Evolutionary conservation across 2,329 filamentous ascomycete genomes (phyloP).

Genomic region (Cytospora mali): DNA sequence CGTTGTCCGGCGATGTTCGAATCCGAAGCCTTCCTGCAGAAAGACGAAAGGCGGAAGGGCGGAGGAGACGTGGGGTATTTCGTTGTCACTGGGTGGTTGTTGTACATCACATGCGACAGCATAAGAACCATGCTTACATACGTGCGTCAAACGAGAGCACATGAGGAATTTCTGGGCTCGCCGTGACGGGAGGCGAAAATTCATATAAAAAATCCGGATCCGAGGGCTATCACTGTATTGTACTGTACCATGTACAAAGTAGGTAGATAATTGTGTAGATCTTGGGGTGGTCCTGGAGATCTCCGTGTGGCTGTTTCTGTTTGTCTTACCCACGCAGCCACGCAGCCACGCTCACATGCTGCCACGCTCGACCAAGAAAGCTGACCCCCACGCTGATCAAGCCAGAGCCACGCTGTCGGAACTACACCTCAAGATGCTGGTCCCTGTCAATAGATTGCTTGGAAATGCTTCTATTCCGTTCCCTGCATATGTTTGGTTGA

Average conservation of each 20-base stretch:
- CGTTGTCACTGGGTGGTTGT: neutral
- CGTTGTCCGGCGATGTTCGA: neutral
- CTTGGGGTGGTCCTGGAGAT: neutral
- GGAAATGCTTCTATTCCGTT: constrained; percentile 4
- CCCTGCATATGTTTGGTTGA: neutral
- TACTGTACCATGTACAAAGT: too few relatives aligned
- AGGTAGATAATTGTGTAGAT: neutral
- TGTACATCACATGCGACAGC: neutral
- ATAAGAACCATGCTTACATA: too few relatives aligned
- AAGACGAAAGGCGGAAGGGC: neutral
- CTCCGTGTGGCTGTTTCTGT: neutral
- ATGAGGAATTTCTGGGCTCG: neutral
- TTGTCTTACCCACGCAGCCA: constrained; percentile 13
- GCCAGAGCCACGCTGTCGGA: constrained; percentile 29
- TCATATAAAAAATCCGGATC: too few relatives aligned
- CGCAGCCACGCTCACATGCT: too few relatives aligned
- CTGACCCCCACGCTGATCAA: constrained; percentile 26
- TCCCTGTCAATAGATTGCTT: constrained; percentile 4
- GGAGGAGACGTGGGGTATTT: neutral
- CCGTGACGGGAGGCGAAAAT: neutral
- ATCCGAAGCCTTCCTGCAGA: too few relatives aligned
- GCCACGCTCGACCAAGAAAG: too few relatives aligned
- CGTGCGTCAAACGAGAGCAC: too few relatives aligned
- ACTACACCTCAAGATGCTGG: constrained; percentile 7
- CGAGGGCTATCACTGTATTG: neutral